phyloP scores from a whole-genome alignment of 2,329 filamentous ascomycete genomes.

The Monilinia fructicola region DNA sequence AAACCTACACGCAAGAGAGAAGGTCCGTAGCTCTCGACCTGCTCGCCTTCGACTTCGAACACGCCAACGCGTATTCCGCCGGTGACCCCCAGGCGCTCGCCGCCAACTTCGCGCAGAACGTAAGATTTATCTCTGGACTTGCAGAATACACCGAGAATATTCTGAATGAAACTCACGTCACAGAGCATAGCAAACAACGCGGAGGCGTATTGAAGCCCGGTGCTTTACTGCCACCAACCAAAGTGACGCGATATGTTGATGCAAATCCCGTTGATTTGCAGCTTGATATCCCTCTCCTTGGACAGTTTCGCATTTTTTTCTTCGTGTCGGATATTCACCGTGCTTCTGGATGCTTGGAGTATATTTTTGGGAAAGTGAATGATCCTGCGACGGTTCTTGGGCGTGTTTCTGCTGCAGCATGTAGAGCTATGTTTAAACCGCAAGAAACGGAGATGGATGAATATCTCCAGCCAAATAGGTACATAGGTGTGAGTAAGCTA shows the following conservation, averaged over 20 bases:
- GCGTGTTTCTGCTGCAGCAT: slow-evolving; percentile 58
- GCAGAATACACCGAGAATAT: slow-evolving; percentile 64
- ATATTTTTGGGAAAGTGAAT: slow-evolving; percentile 56
- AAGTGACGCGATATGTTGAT: slow-evolving; percentile 72
- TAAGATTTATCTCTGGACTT: slow-evolving; percentile 71
- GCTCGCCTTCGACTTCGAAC: slow-evolving; percentile 62
- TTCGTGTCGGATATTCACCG: slow-evolving; percentile 62
- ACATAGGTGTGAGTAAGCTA: slow-evolving; percentile 64
- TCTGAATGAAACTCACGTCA: slow-evolving; percentile 55
- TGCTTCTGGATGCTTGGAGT: slow-evolving; percentile 57
- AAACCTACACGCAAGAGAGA: slow-evolving; percentile 63
- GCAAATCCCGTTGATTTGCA: slow-evolving; percentile 76
- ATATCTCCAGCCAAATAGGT: slow-evolving; percentile 66
- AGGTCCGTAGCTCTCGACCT: slow-evolving; percentile 62
- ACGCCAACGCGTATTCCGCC: slow-evolving; percentile 57
- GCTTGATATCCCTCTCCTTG: slow-evolving; percentile 73
- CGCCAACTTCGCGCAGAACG: slow-evolving; percentile 68
- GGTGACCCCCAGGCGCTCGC: slow-evolving; percentile 64
- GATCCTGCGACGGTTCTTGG: slow-evolving; percentile 55
- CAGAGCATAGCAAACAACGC: slow-evolving; percentile 42
- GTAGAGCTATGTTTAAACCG: slow-evolving; percentile 57
- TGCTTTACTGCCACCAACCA: slow-evolving; percentile 57
- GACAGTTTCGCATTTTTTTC: slow-evolving; percentile 75
- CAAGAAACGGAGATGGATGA: slow-evolving; percentile 62
- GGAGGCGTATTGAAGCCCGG: slow-evolving; percentile 46